These are phyloP conservation scores for Lentithecium fluviatile DNA, from an alignment of 495 filamentous ascomycete species.

Conservation along the genomic window DNA sequence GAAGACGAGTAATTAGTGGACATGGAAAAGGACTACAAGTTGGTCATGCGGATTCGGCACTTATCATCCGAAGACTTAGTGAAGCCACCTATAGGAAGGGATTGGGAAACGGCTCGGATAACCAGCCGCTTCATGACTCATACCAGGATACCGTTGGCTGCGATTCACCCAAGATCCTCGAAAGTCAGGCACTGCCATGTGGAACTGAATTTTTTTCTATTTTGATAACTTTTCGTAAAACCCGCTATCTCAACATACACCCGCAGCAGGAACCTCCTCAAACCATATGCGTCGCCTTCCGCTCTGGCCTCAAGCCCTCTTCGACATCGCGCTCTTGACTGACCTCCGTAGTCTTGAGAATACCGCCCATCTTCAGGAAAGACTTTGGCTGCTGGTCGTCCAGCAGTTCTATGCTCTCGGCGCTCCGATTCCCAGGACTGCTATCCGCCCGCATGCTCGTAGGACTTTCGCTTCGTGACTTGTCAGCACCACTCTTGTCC, in stretches of 20 bases:
- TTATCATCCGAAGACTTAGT: too few relatives aligned
- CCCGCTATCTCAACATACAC: too few relatives aligned
- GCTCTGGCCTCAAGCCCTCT: background rate
- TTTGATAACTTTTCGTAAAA: too few relatives aligned
- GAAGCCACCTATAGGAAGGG: too few relatives aligned
- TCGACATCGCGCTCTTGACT: background rate
- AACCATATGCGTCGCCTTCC: constrained; percentile 8
- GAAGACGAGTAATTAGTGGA: background rate
- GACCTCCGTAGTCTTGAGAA: constrained; percentile 30
- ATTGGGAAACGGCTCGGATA: too few relatives aligned
- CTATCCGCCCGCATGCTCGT: constrained; percentile 4
- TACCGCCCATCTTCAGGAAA: constrained; percentile 15
- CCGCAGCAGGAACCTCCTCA: constrained; percentile 6
- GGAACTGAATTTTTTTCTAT: too few relatives aligned
- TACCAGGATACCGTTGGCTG: too few relatives aligned
- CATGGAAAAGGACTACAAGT: too few relatives aligned
- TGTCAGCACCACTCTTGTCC: background rate
- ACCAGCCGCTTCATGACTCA: too few relatives aligned
- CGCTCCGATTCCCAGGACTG: constrained; percentile 11
- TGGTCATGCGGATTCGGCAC: too few relatives aligned
- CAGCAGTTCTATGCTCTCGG: constrained; percentile 11
- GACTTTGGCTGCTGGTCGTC: background rate
- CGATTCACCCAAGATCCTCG: too few relatives aligned
- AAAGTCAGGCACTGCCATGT: too few relatives aligned
- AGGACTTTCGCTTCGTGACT: background rate